Base-by-base conservation (phyloP, 805 yeast genomes). In the Pichia kluyveri region DNA sequence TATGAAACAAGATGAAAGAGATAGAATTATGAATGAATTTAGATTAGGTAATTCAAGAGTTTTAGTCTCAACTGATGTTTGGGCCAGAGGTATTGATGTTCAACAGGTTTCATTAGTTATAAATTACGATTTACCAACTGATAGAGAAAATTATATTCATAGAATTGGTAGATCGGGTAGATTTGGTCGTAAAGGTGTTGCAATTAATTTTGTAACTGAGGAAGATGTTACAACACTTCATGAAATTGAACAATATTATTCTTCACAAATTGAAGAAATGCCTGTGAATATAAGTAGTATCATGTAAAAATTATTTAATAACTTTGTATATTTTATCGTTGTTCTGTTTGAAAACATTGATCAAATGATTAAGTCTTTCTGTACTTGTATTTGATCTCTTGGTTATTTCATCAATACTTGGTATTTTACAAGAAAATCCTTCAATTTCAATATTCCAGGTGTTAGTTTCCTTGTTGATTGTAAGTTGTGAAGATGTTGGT, bases 81-180 rank as follows among this genome's bases (percentile, higher is more conserved):
- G 90, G 82, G 97, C 98, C 38, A 82, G 98, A 71, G 98, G 98
- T 70, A 90, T 90, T 57, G 98, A 90, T 72, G 96, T 90, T 47
- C 98, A 90, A 73, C 98, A 90, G 72, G 96, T 90, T 49, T 88
- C 96, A 32, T 76, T 91, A 57, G 98, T 90, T 54, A 86, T 90
- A 56, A 90, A 90, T 76, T 90, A 88, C 72, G 98, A 90, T 69
- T 71, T 90, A 60, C 97, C 97, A 41, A 75, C 80, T 57, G 85
- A 83, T 73, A 81, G 85, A 68, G 96, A 90, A 70, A 90, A 87
- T 75, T 91, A 93, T 69, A 85, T 91, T 62, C 99, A 91, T 73
- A 80, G 99, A 73, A 95, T 91, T 62, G 99, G 99, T 69, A 82
- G 99, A 73, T 87, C 95, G 59, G 99, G 99, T 63, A 83, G 99